A percentile compares a stretch with the other conserved stretches of the same genome.
Conservation (phyloP, 352 stramenopile species). For the Phytophthora brassicae region DNA sequence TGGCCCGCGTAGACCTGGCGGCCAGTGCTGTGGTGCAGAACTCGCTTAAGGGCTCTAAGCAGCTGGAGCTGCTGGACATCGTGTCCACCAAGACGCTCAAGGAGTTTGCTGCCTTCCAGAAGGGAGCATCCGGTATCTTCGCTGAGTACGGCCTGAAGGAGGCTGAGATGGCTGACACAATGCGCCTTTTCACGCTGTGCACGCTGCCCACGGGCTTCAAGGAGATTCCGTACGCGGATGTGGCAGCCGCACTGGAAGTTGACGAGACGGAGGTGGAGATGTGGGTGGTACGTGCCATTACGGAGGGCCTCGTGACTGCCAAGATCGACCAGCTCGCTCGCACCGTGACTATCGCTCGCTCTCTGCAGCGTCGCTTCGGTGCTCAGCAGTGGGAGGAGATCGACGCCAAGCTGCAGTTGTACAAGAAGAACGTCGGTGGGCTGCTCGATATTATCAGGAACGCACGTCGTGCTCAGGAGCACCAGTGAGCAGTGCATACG, state of each 20-base stretch:
- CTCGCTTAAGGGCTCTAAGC: conserved; percentile 64
- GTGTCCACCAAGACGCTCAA: conserved; percentile 91
- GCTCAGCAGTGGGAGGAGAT: conserved; percentile 90
- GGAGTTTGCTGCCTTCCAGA: conserved; percentile 87
- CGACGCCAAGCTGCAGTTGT: conserved; percentile 86
- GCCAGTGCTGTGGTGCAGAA: conserved; percentile 75
- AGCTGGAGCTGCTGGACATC: conserved; percentile 91
- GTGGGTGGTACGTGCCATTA: conserved; percentile 94
- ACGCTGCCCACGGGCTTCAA: conserved; percentile 90
- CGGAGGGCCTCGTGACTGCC: conserved; percentile 85
- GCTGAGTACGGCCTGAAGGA: conserved; percentile 57
- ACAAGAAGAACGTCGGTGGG: conserved; percentile 92
- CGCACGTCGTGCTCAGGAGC: conserved; percentile 65
- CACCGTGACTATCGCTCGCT: conserved; percentile 87
- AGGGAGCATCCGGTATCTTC: conserved; percentile 66
- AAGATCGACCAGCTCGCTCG: conserved; percentile 95
- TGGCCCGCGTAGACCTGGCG: conserved; percentile 87
- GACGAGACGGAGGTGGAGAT: conserved; percentile 89
- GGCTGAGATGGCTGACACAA: conserved; percentile 73
- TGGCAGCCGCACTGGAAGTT: conserved; percentile 85
- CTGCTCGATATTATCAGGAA: conserved; percentile 87
- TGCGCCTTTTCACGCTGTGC: conserved; percentile 93
- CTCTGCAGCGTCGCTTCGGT: conserved; percentile 82
- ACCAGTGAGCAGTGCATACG: conserved; percentile 41
- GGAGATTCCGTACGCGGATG: conserved; percentile 88